These are phyloP conservation scores for Termitomyces sp. DNA, from an alignment of 768 basidiomycete species.

Conservation along the genomic window DNA sequence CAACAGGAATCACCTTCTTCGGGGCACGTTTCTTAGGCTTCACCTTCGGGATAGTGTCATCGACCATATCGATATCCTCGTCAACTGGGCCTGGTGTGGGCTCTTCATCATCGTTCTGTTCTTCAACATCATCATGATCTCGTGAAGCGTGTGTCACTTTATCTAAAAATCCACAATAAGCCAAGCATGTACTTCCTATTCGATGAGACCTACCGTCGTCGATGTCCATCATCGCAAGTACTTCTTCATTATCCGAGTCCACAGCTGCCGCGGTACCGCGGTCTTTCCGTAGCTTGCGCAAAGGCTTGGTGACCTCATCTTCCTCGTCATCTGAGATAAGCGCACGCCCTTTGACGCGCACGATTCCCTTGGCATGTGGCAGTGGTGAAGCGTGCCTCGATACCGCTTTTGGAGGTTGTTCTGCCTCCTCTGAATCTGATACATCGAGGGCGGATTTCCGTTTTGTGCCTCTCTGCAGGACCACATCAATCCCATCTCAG, in stretches of 20 bases:
- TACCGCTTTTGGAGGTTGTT: constrained; percentile 1
- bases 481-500: not conserved
- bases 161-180: constrained; percentile 21
- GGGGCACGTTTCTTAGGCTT: constrained; percentile 39
- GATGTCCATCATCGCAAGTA: constrained; percentile 70
- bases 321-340: constrained; percentile 66
- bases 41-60: constrained; percentile 27
- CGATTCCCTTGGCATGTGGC: constrained; percentile 14
- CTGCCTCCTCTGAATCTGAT: constrained; percentile 24
- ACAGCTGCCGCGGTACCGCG: constrained; percentile 21
- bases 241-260: constrained; percentile 43
- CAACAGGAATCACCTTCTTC: constrained; percentile 69
- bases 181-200: not conserved
- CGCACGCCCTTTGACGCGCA: constrained; percentile 43
- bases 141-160: constrained; percentile 27
- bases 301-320: constrained; percentile 31
- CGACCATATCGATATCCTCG: constrained; percentile 35
- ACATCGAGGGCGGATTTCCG: constrained; percentile 39
- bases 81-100: constrained; percentile 23
- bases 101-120: constrained; percentile 22
- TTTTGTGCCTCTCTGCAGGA: constrained; percentile 31
- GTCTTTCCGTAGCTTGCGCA: constrained; percentile 30
- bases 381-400: constrained; percentile 6
- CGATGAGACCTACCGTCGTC: constrained; percentile 55
- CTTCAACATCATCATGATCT: constrained; percentile 11